Evolutionary conservation across 2,329 filamentous ascomycete species (phyloP).

Genomic region (Cladosporium sp.): DNA sequence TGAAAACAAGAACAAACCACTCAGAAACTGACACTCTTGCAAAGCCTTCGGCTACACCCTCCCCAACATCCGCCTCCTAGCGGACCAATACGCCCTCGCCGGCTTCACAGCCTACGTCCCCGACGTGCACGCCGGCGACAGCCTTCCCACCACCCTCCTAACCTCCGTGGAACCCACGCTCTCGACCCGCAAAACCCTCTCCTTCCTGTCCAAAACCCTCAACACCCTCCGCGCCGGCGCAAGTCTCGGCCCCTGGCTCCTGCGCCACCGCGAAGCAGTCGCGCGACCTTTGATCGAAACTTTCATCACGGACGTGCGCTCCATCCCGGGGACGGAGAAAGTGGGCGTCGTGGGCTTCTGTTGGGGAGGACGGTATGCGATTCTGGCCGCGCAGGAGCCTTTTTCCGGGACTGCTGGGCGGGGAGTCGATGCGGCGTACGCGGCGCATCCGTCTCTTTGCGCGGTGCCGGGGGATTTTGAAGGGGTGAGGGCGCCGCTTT

Average conservation of each 20-base stretch:
- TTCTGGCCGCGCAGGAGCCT: conserved; percentile 28
- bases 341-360: conserved; percentile 46
- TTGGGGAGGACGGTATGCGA: conserved; percentile 42
- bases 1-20: background rate
- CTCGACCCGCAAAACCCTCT: conserved; percentile 33
- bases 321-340: conserved; percentile 38
- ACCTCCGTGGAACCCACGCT: conserved; percentile 41
- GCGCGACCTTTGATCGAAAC: conserved; percentile 39
- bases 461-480: conserved; percentile 41
- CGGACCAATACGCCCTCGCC: conserved; percentile 44
- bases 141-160: conserved; percentile 36
- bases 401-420: conserved; percentile 23
- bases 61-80: conserved; percentile 42
- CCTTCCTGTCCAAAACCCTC: conserved; percentile 37
- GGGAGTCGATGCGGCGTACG: conserved; percentile 38
- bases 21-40: conserved; percentile 11
- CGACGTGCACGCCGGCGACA: conserved; percentile 40
- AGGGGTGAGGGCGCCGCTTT: conserved; percentile 35
- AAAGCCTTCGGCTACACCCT: conserved; percentile 47
- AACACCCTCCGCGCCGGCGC: conserved; percentile 37
- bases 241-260: conserved; percentile 40
- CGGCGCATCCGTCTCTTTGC: conserved; percentile 40
- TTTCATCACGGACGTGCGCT: conserved; percentile 38
- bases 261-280: conserved; percentile 40
- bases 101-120: conserved; percentile 45